Base-by-base conservation (phyloP, 2,329 filamentous ascomycete genomes). In the Pezicula radicicola region DNA sequence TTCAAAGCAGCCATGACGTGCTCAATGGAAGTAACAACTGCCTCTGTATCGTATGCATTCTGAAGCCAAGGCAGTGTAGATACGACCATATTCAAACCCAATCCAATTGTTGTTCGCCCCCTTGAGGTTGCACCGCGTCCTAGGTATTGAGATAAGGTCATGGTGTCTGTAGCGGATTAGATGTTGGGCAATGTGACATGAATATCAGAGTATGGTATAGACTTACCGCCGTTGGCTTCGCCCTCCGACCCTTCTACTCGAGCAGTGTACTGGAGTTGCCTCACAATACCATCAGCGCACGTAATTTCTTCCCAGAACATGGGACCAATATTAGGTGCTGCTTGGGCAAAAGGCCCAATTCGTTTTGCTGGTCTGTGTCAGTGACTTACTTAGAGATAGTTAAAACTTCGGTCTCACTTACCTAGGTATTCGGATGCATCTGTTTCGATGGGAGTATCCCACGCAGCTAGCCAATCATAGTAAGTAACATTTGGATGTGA, bases 381-480 rank as follows among this genome's bases (percentile, higher is more conserved):
- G 25, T 44, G 12, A 44, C 6, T 13, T 28, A 45, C 3, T 19
- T n/a, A n/a, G 16, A 9, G 2, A 15, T 9, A 13, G 4, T 44
- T 27, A 21, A 19, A 18, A n/a, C n/a, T 16, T 5, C 21, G n/a
- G 42, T 27, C 18, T 27, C 6, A 6, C 67, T 62, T 66, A 69
- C 65, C 71, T 21, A 80, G 68, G 52, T 81, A 81, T 35, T 63
- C 55, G 21, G 63, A 56, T 50, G 66, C 66, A 61, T 81, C 78
- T 2, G 67, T 64, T 3, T 55, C 58, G 54, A 72, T 75, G 2
- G 77, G 77, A 44, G 60, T 62, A 59, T 78, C 60, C 70, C 74
- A 88, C 2, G 84, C 84, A 50, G 70, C 73, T 62, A 84, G 85
- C 61, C 85, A 87, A 70, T 88, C 79, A 62, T 88, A 88, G 67